Conservation (phyloP, 2,329 filamentous ascomycete genomes). For the Monosporascus sp. region DNA sequence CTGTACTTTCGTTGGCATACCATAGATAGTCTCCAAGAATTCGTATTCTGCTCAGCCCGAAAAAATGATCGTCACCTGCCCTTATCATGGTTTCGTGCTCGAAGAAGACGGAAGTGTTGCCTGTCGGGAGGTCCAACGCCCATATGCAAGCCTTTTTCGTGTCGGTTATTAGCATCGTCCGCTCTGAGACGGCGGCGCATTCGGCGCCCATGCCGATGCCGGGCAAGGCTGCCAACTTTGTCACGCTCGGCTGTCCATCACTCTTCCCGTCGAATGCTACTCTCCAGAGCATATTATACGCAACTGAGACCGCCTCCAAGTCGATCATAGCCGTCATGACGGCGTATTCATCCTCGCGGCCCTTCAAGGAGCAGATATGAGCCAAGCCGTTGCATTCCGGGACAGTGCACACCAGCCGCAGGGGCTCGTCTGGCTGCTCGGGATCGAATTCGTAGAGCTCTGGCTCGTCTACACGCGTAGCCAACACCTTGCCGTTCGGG, state of each 20-base stretch:
- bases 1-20: constrained; percentile 26
- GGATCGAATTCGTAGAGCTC: constrained; percentile 24
- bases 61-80: constrained; percentile 15
- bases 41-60: constrained; percentile 24
- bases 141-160: constrained; percentile 20
- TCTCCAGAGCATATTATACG: constrained; percentile 21
- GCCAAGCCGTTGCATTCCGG: constrained; percentile 20
- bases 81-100: constrained; percentile 20
- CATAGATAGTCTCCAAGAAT: constrained; percentile 18
- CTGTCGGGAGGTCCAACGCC: constrained; percentile 21
- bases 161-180: constrained; percentile 22
- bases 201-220: constrained; percentile 18
- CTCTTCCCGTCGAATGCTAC: constrained; percentile 23
- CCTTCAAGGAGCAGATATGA: constrained; percentile 20
- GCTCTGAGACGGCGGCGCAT: constrained; percentile 17
- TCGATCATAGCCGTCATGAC: constrained; percentile 21
- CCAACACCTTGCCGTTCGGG: constrained; percentile 25
- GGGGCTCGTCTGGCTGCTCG: constrained; percentile 19
- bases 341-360: constrained; percentile 21
- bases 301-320: constrained; percentile 23
- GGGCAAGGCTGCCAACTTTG: constrained; percentile 15
- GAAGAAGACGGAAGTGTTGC: constrained; percentile 13
- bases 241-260: constrained; percentile 16
- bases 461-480: constrained; percentile 24
- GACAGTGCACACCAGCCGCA: constrained; percentile 21